Base-by-base conservation (phyloP, 2,329 filamentous ascomycete genomes). In the Colletotrichum incanum region DNA sequence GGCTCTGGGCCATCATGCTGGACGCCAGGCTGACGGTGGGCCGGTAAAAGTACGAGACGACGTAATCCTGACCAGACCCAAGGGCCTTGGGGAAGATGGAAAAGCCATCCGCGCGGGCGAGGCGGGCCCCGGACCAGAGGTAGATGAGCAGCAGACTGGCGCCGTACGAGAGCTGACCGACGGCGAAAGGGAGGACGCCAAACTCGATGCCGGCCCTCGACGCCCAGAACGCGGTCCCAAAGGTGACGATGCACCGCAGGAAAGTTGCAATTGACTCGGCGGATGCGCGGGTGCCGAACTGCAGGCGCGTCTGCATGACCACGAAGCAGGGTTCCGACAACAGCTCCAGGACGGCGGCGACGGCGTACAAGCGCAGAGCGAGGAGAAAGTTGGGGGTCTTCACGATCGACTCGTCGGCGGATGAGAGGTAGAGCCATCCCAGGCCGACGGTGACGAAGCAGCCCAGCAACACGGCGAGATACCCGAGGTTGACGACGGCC, bases 241-340 rank as follows among this genome's bases (percentile, higher is more conserved):
- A 95, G 0, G 95, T 96, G 18, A 91, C 85, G 47, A 92, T 76
- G 77, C 95, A 98, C 75, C 94, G 92, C 43, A 91, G 78, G 59
- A 97, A 88, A 0, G 95, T 96, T 28, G 94, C 95, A 31, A 88
- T 81, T n/a, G 93, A 93, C 83, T 99, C 97, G 59, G 96, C 94
- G 3, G 88, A 86, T 1, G 95, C 96, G 41, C 96, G 90, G 18
- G 93, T 91, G 67, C 91, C 92, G 78, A 97, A 97, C 34, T 93
- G 87, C 76, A 97, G 89, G 60, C 92, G 91, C 74, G 94, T 92
- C 82, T 98, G 95, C 74, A 96, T 91, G 43, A 97, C 90, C 1
- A 95, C 93, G 81, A 98, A 99, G 65, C 92, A 93, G 0, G 96
- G 96, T 82, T 99, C 96, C 1, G 93, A 92, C 1, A 94, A 82